Evolutionary conservation across 352 stramenopile genomes (phyloP).

Genomic region (Globisporangium takayamanum): DNA sequence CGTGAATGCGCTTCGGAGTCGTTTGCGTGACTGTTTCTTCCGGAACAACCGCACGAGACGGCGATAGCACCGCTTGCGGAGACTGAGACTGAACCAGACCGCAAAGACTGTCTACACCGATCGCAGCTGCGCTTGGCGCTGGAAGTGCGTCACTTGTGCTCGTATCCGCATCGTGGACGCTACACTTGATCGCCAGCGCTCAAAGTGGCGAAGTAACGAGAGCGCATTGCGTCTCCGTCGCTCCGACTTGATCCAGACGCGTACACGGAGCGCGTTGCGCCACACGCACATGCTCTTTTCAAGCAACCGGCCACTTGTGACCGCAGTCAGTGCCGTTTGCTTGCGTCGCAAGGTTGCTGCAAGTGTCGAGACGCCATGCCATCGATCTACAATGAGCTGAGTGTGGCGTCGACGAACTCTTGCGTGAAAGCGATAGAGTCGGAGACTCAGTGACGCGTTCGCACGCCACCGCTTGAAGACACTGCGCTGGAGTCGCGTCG

Average conservation of each 20-base stretch:
- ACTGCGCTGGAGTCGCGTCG: neutral
- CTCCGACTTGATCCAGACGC: conserved; percentile 2
- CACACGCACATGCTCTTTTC: neutral
- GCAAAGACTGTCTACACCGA: conserved; percentile 12
- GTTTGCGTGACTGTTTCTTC: conserved; percentile 22
- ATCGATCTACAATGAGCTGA: neutral
- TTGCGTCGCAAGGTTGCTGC: neutral
- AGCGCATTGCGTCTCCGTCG: neutral
- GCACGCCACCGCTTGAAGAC: neutral
- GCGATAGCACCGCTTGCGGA: conserved; percentile 27
- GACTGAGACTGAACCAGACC: conserved; percentile 21
- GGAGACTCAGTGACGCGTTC: neutral
- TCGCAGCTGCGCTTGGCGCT: conserved; percentile 10
- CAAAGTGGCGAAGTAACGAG: conserved; percentile 1
- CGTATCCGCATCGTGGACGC: neutral
- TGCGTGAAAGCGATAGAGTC: neutral
- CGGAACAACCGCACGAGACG: conserved; percentile 37
- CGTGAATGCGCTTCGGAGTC: conserved; percentile 13
- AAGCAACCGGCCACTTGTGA: neutral
- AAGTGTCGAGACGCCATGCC: neutral
- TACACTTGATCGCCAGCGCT: conserved; percentile 1
- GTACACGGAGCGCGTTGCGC: conserved; percentile 6
- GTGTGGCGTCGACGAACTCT: neutral
- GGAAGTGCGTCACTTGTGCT: conserved; percentile 1
- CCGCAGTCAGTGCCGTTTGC: neutral